Base-by-base conservation (phyloP, 225 moss, liverwort and hornwort genomes). In the Marchantia polymorpha region DNA sequence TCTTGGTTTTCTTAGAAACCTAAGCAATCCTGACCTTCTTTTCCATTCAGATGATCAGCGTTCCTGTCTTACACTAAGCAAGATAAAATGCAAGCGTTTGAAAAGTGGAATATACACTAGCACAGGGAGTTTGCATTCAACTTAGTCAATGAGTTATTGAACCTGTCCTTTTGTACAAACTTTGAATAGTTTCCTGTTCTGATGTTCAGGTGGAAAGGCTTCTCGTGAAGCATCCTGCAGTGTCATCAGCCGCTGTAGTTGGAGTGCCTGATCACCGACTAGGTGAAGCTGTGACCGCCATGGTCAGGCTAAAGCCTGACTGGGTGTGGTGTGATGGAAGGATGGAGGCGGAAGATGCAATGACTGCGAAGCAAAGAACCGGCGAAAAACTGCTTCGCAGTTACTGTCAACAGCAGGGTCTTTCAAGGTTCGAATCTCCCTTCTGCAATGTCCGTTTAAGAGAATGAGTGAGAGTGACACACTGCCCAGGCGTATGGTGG, bases 381-480 rank as follows among this genome's bases (percentile, higher is more conserved):
- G 88, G 89, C 79, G 90, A 88, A 68, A 84, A 79, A 17, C 83
- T 88, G 58, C 87, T 96, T 73, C 89, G 89, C 79, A 73, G 81
- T 54, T 91, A 96, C 64, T 96, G 96, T 81, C 90, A 86, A 81
- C 92, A 91, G 79, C 92, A 90, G 80, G 96, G 96, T 61, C 84
- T 96, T 64, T 96, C 96, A 78, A 90, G 94, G 96, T 96, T 75
- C 61, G 72, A 19, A 55, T 67, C 15, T 46, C 66, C 31, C 25
- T 71, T 51, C 51, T 56, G 13, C 56, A 56, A 19, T 2, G 19
- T 12, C 3, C 56, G 56, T 19, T 5, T 19, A 3, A 61, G 8
- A 20, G 60, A 61, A 8, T 20, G 7, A 8, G 7, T 61, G 7
- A 59, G 58, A 59, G 4, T 59, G 16, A 15, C 4, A 20, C 13